A percentile compares a stretch with the other conserved stretches of the same genome.
Evolutionary conservation across 257 asterid genomes (phyloP).

Genomic region (Scutellaria minor): DNA sequence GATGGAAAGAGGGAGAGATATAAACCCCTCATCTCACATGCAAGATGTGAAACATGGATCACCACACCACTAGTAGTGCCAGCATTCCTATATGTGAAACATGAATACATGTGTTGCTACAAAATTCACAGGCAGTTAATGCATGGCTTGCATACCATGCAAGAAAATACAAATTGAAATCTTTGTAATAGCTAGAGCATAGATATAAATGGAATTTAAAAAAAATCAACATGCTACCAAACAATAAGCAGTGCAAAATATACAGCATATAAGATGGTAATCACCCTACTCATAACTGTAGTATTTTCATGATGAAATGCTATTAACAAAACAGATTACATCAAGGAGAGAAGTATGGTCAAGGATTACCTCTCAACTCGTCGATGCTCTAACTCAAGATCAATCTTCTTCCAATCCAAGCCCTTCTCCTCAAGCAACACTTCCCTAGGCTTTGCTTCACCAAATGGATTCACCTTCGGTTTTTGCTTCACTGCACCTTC

Average conservation of each 20-base stretch:
- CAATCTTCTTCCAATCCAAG: slow-evolving; percentile 95
- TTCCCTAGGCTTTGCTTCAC: slow-evolving; percentile 97
- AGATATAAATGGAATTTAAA: not conserved
- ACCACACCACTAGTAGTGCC: not conserved
- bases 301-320: not conserved
- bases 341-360: slow-evolving; percentile 9
- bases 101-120: not conserved
- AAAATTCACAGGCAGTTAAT: too few species aligned
- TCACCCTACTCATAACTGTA: not conserved
- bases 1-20: not conserved
- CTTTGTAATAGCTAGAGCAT: not conserved
- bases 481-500: slow-evolving; percentile 62
- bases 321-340: slow-evolving; percentile 5
- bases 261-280: not conserved
- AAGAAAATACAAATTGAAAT: not conserved
- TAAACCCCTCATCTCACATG: slow-evolving; percentile 1
- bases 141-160: not conserved
- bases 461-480: slow-evolving; percentile 91
- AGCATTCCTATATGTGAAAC: slow-evolving; percentile 14
- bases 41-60: not conserved
- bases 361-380: slow-evolving; percentile 69
- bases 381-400: slow-evolving; percentile 79
- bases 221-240: not conserved
- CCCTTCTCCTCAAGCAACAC: slow-evolving; percentile 93
- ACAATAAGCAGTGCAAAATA: slow-evolving; percentile 5